These are phyloP conservation scores for Alternaria sp. DNA, from an alignment of 2,329 filamentous ascomycete species.

Conservation along the genomic window DNA sequence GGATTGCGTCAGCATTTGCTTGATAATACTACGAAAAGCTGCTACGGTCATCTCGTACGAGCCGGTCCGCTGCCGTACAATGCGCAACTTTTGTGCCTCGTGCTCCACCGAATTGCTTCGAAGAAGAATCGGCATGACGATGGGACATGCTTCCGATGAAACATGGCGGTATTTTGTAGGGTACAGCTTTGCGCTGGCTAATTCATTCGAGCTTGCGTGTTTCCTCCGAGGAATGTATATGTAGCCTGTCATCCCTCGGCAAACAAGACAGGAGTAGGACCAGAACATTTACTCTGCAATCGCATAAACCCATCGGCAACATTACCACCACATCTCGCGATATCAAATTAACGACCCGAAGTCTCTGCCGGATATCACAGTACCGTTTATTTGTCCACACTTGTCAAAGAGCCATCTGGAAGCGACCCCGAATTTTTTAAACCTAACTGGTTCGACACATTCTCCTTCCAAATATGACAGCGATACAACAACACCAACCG, in stretches of 20 bases:
- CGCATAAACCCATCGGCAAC: background rate
- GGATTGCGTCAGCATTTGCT: background rate
- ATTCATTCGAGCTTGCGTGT: background rate
- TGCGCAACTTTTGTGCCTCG: constrained; percentile 4
- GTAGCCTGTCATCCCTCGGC: background rate
- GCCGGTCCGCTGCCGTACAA: background rate
- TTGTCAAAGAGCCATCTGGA: background rate
- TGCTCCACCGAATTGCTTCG: background rate
- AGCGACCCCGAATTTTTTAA: background rate
- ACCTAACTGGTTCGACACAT: background rate
- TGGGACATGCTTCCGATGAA: background rate
- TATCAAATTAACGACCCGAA: background rate
- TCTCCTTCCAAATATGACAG: background rate
- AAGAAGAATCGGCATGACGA: constrained; percentile 5
- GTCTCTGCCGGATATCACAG: background rate
- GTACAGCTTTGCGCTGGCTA: background rate
- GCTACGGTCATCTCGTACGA: background rate
- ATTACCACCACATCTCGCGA: background rate
- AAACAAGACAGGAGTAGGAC: background rate
- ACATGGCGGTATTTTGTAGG: background rate
- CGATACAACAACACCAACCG: background rate
- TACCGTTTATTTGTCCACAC: background rate
- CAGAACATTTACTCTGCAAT: rapidly evolving
- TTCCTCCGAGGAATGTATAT: constrained; percentile 2
- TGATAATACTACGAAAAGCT: too few species aligned